phyloP scores from a whole-genome alignment of 805 yeast species.

The Dipodascopsis uninucleata region DNA sequence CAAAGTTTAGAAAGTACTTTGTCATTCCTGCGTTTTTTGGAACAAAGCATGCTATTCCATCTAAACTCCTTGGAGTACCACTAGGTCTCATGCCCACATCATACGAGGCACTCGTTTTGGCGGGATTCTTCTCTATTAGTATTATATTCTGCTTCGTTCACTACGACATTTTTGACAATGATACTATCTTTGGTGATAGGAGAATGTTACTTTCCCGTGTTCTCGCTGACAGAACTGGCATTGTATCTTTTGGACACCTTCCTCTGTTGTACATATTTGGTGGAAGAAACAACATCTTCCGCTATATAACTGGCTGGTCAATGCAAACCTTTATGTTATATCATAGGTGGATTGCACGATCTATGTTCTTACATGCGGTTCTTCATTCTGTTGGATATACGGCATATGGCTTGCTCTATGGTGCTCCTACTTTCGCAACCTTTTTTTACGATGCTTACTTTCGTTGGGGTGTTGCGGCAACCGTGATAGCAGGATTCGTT shows the following conservation, averaged over 20 bases:
- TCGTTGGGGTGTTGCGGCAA: slow-evolving; percentile 5
- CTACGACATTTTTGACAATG: background rate
- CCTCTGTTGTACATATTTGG: slow-evolving; percentile 64
- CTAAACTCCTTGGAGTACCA: too few relatives aligned
- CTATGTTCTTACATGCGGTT: slow-evolving; percentile 12
- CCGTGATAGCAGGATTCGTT: slow-evolving; percentile 9
- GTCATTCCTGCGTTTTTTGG: slow-evolving; percentile 34
- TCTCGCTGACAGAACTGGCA: slow-evolving; percentile 30
- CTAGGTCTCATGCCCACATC: slow-evolving; percentile 11
- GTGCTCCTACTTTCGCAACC: background rate
- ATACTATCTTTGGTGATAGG: slow-evolving; percentile 5
- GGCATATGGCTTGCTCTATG: slow-evolving; percentile 4
- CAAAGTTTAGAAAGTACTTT: slow-evolving; percentile 27
- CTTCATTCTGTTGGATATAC: slow-evolving; percentile 12
- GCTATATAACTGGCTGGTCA: slow-evolving; percentile 58
- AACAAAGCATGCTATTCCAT: too few relatives aligned
- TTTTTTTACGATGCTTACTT: slow-evolving; percentile 7
- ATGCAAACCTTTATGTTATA: slow-evolving; percentile 58
- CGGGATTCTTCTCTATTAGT: slow-evolving; percentile 4
- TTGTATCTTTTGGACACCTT: slow-evolving; percentile 32
- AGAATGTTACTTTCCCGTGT: slow-evolving; percentile 7
- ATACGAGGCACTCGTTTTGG: slow-evolving; percentile 7
- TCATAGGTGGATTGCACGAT: slow-evolving; percentile 53
- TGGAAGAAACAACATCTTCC: slow-evolving; percentile 68
- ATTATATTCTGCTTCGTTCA: slow-evolving; percentile 10